Percentiles rank a stretch among this genome's conserved stretches.
Conservation (phyloP, 768 basidiomycete genomes). For the Phylloporus rhodoxanthus region DNA sequence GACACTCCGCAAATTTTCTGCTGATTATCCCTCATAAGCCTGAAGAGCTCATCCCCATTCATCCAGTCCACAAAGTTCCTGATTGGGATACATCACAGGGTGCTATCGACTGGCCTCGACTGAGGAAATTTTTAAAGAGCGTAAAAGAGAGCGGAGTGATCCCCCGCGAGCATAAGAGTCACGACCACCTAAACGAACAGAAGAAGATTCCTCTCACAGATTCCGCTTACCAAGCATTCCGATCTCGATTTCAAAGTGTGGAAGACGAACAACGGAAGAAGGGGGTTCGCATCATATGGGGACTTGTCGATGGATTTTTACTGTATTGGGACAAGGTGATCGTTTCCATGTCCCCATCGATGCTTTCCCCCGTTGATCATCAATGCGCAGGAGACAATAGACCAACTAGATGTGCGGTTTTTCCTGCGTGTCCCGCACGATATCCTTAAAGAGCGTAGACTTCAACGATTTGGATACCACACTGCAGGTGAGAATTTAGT, state of each 20-base stretch:
- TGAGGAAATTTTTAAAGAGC: slow-evolving; percentile 55
- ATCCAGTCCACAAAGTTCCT: slow-evolving; percentile 71
- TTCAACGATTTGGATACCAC: slow-evolving; percentile 80
- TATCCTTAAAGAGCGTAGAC: slow-evolving; percentile 64
- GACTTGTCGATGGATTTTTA: slow-evolving; percentile 89
- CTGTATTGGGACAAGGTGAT: slow-evolving; percentile 81
- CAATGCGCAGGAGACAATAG: slow-evolving; percentile 54
- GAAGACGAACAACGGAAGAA: slow-evolving; percentile 35
- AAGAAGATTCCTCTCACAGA: slow-evolving; percentile 58
- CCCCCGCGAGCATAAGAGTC: slow-evolving; percentile 68
- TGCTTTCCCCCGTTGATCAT: not conserved
- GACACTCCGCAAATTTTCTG: not conserved
- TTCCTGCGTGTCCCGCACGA: slow-evolving; percentile 81
- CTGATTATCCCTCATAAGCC: slow-evolving; percentile 15
- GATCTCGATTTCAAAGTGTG: slow-evolving; percentile 44
- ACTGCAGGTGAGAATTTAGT: slow-evolving; percentile 64
- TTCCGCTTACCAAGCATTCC: slow-evolving; percentile 45
- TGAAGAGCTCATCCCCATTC: slow-evolving; percentile 35
- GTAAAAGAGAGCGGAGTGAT: slow-evolving; percentile 65
- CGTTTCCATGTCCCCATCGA: not conserved
- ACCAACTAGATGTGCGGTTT: slow-evolving; percentile 70
- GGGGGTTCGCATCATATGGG: slow-evolving; percentile 62
- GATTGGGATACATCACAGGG: slow-evolving; percentile 93
- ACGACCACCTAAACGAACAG: slow-evolving; percentile 91
- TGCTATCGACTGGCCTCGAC: slow-evolving; percentile 79